Conservation (phyloP, 1,139 yeast species). For the Maudiozyma humilis region DNA sequence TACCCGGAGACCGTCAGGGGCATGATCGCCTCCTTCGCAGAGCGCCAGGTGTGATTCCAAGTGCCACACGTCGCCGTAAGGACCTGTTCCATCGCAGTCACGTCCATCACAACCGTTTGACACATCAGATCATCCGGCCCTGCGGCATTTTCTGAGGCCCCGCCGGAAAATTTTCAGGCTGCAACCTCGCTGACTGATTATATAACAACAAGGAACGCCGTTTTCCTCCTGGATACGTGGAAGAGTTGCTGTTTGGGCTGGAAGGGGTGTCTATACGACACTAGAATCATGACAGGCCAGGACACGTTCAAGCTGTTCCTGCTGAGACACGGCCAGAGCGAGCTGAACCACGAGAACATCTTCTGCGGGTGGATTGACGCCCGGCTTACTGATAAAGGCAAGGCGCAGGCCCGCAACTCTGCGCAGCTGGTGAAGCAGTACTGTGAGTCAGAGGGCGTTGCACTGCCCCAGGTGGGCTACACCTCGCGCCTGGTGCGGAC, state of each 20-base stretch:
- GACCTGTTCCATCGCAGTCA: not conserved
- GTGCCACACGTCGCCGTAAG: too few species aligned
- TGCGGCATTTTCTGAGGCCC: not conserved
- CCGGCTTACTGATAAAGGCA: slow-evolving; percentile 52
- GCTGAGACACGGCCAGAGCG: slow-evolving; percentile 64
- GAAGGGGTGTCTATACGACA: too few species aligned
- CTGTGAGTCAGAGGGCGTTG: slow-evolving; percentile 19
- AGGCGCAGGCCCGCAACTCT: slow-evolving; percentile 52
- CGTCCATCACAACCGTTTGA: too few species aligned
- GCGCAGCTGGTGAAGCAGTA: slow-evolving; percentile 42
- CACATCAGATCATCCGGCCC: too few species aligned
- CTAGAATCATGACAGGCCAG: not conserved
- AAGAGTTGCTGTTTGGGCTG: not conserved
- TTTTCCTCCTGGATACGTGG: not conserved
- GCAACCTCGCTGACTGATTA: not conserved
- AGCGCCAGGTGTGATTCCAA: slow-evolving; percentile 42
- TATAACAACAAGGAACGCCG: not conserved
- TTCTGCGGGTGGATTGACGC: slow-evolving; percentile 87
- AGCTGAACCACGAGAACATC: slow-evolving; percentile 59
- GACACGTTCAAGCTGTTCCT: slow-evolving; percentile 25
- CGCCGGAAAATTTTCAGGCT: not conserved
- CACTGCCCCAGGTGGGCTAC: slow-evolving; percentile 46
- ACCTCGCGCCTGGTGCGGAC: slow-evolving; percentile 62
- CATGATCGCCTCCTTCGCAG: slow-evolving; percentile 67
- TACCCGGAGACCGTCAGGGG: slow-evolving; percentile 71